Conservation (phyloP, 73 alveolate species). For the Paramecium bursaria region DNA sequence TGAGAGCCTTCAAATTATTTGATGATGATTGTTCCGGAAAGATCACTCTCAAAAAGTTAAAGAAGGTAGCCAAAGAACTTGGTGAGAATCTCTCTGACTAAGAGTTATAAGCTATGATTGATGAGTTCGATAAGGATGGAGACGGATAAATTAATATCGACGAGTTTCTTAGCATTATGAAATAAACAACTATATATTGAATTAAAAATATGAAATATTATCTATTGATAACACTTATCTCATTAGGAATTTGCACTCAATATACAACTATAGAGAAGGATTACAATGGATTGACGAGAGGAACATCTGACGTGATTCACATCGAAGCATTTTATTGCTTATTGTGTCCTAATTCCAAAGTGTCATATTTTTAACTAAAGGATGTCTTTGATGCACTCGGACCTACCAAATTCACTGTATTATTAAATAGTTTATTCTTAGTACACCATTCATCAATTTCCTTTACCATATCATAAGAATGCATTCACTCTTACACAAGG, state of each 20-base stretch:
- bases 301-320: background rate
- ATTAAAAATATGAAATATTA: too few relatives aligned
- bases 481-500: conserved; percentile 60
- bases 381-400: conserved; percentile 25
- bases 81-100: conserved; percentile 98
- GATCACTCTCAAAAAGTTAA: conserved; percentile 92
- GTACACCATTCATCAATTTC: conserved; percentile 26
- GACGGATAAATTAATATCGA: conserved; percentile 90
- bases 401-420: conserved; percentile 50
- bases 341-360: conserved; percentile 65
- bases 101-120: conserved; percentile 99
- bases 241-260: conserved; percentile 14
- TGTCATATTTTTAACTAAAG: conserved; percentile 40
- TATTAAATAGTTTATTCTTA: background rate
- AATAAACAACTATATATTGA: conserved; percentile 96
- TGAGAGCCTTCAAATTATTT: conserved; percentile 95
- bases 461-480: conserved; percentile 67
- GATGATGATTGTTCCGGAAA: conserved; percentile 97
- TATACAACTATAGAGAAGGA: conserved; percentile 15
- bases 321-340: conserved; percentile 67
- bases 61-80: conserved; percentile 98
- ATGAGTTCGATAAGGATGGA: conserved; percentile 95
- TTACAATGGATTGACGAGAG: conserved; percentile 28
- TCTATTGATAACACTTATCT: background rate
- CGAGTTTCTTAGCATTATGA: conserved; percentile 98